Base-by-base conservation (phyloP, 2,329 filamentous ascomycete species). In the Xylariomycetidae sp. region DNA sequence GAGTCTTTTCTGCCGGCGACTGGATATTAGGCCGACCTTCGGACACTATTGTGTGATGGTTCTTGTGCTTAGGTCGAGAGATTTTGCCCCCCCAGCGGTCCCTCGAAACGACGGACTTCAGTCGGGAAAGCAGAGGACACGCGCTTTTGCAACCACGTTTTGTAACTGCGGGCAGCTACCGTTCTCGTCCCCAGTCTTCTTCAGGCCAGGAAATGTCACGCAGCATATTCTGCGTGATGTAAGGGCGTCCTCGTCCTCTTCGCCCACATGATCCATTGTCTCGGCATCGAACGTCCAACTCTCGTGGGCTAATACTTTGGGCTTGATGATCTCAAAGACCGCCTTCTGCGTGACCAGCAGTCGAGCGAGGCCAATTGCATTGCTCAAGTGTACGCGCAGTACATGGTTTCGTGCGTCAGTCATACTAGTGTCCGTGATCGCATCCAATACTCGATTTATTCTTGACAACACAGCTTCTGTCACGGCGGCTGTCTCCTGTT, bases 231-330 rank as follows among this genome's bases (percentile, higher is more conserved):
- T 68, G 32, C 74, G 61, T 27, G 61, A 61, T 12, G 59, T 53
- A 15, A 77, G 60, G 8, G 57, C 63, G 13, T 76, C 72, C 40
- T 79, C 76, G 38, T 76, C 73, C 46, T 76, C 73, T 12, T 75
- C 76, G 22, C 76, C 72, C 28, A 81, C 65, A 46, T 83, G 77
- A 46, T 83, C 79, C 79, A 84, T 84, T 4, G 60, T 71, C 17
- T 64, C 61, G 2, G 61, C 38, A 46, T 82, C 74, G 48, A 82
- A 84, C 31, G 69, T 53, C 3, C 67, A 61, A 37, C 58, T 61
- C 48, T 77, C 72, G 47, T 76, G 68, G 4, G 71, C 66, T 37
- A 65, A 49, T 16, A 73, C 59, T 23, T 58, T 54, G 15, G 75
- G 75, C 71, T 79, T 76, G 39, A 63, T 58, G 18, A 78, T 63